phyloP scores from a whole-genome alignment of 768 basidiomycete species.

The Dictyophora rubrovolvata region DNA sequence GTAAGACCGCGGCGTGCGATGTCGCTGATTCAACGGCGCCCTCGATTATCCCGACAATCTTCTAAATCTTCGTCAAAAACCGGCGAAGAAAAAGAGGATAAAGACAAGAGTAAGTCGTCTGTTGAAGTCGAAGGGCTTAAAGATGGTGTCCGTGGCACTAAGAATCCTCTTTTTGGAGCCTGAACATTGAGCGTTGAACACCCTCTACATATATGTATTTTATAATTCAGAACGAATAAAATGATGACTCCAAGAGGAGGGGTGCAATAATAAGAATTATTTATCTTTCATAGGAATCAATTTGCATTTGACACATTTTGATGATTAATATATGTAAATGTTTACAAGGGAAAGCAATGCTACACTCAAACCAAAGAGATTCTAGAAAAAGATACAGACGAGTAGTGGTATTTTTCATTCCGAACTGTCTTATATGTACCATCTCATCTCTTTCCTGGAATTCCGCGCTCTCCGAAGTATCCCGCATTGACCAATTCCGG shows the following conservation, averaged over 20 bases:
- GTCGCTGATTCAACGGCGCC: not conserved
- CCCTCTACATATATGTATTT: too few relatives aligned
- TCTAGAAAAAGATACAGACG: not conserved
- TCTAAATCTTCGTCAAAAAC: not conserved
- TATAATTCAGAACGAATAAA: too few relatives aligned
- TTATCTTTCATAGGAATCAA: too few relatives aligned
- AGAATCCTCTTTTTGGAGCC: not conserved
- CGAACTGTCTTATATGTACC: not conserved
- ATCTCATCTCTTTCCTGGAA: not conserved
- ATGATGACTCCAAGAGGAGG: too few relatives aligned
- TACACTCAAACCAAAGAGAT: too few relatives aligned
- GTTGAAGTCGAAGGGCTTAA: not conserved
- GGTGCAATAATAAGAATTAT: too few relatives aligned
- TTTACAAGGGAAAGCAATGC: too few relatives aligned
- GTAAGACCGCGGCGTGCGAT: not conserved
- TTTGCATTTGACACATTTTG: too few relatives aligned
- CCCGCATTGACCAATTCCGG: not conserved
- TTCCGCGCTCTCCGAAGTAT: not conserved
- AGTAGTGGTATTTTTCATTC: not conserved
- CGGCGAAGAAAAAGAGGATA: not conserved
- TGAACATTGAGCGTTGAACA: too few relatives aligned
- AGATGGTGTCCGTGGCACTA: not conserved
- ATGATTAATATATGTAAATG: too few relatives aligned
- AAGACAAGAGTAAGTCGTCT: not conserved
- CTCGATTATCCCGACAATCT: not conserved